phyloP scores from a whole-genome alignment of 2,329 filamentous ascomycete species.

The Drechmeria coniospora region DNA sequence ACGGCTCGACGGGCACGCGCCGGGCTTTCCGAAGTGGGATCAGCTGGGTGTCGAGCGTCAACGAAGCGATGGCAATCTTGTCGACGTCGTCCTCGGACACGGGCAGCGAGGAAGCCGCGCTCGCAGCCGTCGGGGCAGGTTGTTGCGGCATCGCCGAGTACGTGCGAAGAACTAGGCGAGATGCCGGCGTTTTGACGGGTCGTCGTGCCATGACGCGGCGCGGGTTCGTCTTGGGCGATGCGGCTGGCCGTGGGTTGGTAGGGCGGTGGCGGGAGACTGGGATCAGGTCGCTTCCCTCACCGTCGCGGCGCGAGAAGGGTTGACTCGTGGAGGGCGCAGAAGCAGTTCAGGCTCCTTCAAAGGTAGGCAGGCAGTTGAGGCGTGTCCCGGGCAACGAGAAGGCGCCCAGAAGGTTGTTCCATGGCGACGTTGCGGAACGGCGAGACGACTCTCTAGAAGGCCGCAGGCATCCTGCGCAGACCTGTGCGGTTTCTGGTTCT shows the following conservation, averaged over 20 bases:
- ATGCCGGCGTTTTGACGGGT: conserved; percentile 7
- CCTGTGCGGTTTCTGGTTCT: no score
- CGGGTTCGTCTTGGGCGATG: background rate
- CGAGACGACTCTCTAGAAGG: conserved; percentile 42
- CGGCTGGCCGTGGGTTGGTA: background rate
- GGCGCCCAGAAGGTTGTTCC: conserved; percentile 39
- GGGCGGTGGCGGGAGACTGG: background rate
- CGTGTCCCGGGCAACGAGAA: conserved; percentile 11
- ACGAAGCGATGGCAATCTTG: conserved; percentile 23
- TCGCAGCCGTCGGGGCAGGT: conserved; percentile 20
- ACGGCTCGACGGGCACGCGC: conserved; percentile 26
- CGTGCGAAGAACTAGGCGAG: conserved; percentile 16
- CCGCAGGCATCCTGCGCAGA: conserved; percentile 17
- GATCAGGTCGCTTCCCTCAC: no score
- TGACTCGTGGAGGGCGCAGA: background rate
- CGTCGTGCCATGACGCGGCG: conserved; percentile 10
- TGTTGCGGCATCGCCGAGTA: conserved; percentile 6
- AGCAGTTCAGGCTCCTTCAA: no score
- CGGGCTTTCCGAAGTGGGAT: conserved; percentile 17
- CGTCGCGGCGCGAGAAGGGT: background rate
- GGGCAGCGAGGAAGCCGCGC: conserved; percentile 20
- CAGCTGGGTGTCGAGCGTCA: conserved; percentile 26
- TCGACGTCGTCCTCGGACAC: conserved; percentile 26
- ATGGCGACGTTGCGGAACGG: conserved; percentile 31
- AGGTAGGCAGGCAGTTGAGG: background rate